Conservation (phyloP, 371 early-diverging fungal genomes). For the Antonospora locustae region DNA sequence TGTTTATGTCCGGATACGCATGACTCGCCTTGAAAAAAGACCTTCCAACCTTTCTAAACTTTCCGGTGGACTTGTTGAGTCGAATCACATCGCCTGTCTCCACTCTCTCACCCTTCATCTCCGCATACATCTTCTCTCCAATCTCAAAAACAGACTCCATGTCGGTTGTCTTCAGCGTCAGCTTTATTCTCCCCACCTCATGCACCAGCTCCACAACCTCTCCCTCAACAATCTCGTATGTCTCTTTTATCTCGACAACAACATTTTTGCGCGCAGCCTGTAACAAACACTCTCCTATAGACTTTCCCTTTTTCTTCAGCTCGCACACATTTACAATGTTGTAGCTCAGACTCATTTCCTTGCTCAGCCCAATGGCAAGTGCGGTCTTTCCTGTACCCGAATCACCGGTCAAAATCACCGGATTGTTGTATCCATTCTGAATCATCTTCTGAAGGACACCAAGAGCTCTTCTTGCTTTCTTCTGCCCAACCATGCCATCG, state of each 20-base stretch:
- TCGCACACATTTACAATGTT: conserved; percentile 85
- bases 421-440: conserved; percentile 60
- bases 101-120: conserved; percentile 85
- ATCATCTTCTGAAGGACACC: conserved; percentile 60
- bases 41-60: conserved; percentile 81
- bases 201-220: conserved; percentile 93
- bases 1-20: conserved; percentile 78
- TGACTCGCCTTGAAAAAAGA: conserved; percentile 79
- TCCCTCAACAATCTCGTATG: conserved; percentile 87
- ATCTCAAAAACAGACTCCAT: conserved; percentile 97
- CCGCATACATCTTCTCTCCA: conserved; percentile 88
- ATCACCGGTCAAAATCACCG: conserved; percentile 80
- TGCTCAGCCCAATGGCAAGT: conserved; percentile 67
- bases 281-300: conserved; percentile 86
- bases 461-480: conserved; percentile 80
- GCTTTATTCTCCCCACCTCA: conserved; percentile 78
- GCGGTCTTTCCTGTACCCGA: conserved; percentile 74
- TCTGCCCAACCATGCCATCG: conserved; percentile 85
- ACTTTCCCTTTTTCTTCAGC: conserved; percentile 87
- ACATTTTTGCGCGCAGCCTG: conserved; percentile 90
- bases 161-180: conserved; percentile 92
- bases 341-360: conserved; percentile 81
- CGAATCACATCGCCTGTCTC: conserved; percentile 73
- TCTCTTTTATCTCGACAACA: conserved; percentile 88
- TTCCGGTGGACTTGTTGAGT: conserved; percentile 91